phyloP scores from a whole-genome alignment of 2,329 filamentous ascomycete species.

The Cercospora berteroae region DNA sequence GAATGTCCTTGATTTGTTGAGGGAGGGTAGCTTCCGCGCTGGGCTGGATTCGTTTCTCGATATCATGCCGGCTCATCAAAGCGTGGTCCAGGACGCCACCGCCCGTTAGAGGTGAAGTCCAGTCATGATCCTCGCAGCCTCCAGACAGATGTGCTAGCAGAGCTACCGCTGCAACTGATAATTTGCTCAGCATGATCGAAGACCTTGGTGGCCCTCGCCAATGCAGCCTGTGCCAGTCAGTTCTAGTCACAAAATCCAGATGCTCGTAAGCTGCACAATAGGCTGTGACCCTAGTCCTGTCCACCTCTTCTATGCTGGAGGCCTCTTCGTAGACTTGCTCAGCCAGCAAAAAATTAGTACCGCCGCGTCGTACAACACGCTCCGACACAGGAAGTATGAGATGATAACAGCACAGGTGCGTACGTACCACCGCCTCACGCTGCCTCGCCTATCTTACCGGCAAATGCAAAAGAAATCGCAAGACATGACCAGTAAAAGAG shows the following conservation, averaged over 20 bases:
- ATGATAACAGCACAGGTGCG: neutral
- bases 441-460: no score
- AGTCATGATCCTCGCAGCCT: slow-evolving; percentile 26
- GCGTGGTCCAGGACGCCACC: slow-evolving; percentile 21
- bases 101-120: slow-evolving; percentile 20
- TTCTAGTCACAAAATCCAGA: neutral
- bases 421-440: neutral
- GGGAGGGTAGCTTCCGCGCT: slow-evolving; percentile 22
- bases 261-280: neutral
- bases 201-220: neutral
- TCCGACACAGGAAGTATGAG: neutral
- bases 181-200: slow-evolving; percentile 16
- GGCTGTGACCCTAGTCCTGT: neutral
- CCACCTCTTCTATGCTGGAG: neutral
- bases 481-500: neutral
- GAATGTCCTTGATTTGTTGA: slow-evolving; percentile 26
- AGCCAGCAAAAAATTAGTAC: neutral
- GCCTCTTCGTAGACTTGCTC: neutral
- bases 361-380: neutral
- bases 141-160: slow-evolving; percentile 13
- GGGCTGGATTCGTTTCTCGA: slow-evolving; percentile 23
- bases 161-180: slow-evolving; percentile 11
- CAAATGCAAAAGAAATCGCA: neutral
- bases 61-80: slow-evolving; percentile 18
- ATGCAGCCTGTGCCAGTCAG: neutral